A percentile compares a stretch with the other conserved stretches of the same genome.
These are phyloP conservation scores for Diaporthe helianthi DNA, from an alignment of 2,329 filamentous ascomycete genomes.

Conservation along the genomic window DNA sequence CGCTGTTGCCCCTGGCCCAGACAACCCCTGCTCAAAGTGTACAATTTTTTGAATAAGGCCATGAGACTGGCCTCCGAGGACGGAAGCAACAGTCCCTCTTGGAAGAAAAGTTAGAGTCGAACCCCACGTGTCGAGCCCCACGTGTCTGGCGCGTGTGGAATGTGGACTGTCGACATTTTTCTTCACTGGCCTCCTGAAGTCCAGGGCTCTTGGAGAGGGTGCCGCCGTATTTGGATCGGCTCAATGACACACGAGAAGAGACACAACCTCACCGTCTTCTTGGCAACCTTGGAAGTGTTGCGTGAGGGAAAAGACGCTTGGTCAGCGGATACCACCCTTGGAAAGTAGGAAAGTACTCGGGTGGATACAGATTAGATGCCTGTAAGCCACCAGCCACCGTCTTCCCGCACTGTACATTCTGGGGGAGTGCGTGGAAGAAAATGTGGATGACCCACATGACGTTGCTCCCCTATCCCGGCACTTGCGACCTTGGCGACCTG, in stretches of 20 bases:
- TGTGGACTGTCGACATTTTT: conserved; percentile 10
- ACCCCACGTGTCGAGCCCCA: conserved; percentile 23
- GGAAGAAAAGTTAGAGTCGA: background rate
- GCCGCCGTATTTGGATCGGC: conserved; percentile 21
- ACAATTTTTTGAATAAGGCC: background rate
- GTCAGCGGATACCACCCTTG: conserved; percentile 12
- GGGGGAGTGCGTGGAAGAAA: background rate
- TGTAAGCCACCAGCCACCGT: background rate
- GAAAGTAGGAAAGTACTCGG: too few relatives aligned
- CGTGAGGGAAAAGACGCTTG: background rate
- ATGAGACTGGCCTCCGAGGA: conserved; percentile 20
- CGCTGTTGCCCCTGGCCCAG: background rate
- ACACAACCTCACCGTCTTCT: conserved; percentile 16
- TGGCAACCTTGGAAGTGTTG: background rate
- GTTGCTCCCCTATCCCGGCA: too few relatives aligned
- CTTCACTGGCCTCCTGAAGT: background rate
- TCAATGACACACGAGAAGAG: conserved; percentile 18
- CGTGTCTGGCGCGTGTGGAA: background rate
- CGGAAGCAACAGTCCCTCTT: conserved; percentile 4
- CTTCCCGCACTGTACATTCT: conserved; percentile 13
- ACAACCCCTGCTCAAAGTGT: conserved; percentile 12
- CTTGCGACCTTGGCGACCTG: too few relatives aligned
- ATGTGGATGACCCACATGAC: background rate
- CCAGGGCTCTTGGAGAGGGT: background rate
- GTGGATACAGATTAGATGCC: background rate